Base-by-base conservation (phyloP, 2,329 filamentous ascomycete species). In the Annulohypoxylon truncatum region DNA sequence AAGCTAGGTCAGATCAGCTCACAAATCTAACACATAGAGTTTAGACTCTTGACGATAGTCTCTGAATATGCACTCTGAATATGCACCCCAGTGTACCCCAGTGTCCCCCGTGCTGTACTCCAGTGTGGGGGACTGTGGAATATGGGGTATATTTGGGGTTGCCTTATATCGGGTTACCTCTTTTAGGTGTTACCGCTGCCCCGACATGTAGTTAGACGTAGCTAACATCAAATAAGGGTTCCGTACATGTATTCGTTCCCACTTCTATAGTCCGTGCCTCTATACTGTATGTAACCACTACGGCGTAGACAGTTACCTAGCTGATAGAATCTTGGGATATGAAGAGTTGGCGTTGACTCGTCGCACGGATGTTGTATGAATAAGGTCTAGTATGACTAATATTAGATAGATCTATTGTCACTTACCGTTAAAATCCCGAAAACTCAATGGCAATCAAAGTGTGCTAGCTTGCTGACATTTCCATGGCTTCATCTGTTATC, bases 111-210 rank as follows among this genome's bases (percentile, higher is more conserved):
- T 42, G 40, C 20, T 47, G 12, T 56, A 56, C 40, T 56, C 40
- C 53, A 40, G 35, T 26, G 20, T 47, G 29, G 42, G 53, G 40
- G 53, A 56, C 13, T n/a, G 28, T 33, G 15, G 13, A 20, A 15
- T 35, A 56, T 47, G 53, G 53, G 40, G 40, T 54, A 44, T 54
- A 42, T n/a, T 54, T 35, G 35, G 52, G 29, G 31, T 53, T 53
- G 50, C 50, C 35, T 53, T 28, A 26, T 53, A 29, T 48, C 44
- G 44, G 44, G 20, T 48, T 26, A 28, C 33, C 33, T 15, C 33
- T 53, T 38, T 53, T 15, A 10, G 33, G 35, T 28, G 8, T 28
- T 31, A 9, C 26, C 13, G 12, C 24, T 46, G 15, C 33, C 20
- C 20, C 22, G 15, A n/a, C n/a, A 33, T 12, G 24, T 29, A 18